phyloP scores from a whole-genome alignment of 768 basidiomycete genomes.

The Leccinum arenicola region DNA sequence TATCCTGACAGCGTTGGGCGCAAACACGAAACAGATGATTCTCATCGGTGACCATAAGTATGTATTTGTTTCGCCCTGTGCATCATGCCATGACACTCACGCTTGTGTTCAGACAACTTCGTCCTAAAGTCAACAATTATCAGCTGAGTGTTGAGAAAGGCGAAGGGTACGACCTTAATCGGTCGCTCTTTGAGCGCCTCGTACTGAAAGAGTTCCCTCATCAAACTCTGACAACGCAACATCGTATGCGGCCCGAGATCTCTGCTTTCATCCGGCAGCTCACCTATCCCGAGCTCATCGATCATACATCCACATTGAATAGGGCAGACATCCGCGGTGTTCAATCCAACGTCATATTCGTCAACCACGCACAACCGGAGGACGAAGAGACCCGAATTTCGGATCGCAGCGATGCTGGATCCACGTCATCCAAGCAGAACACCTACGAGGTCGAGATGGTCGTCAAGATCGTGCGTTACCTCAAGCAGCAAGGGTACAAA shows the following conservation, averaged over 20 bases:
- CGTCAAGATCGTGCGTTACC: constrained; percentile 61
- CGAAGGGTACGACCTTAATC: constrained; percentile 65
- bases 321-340: constrained; percentile 56
- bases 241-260: constrained; percentile 78
- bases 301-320: constrained; percentile 47
- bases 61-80: background rate
- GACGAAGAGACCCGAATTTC: constrained; percentile 41
- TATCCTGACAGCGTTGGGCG: constrained; percentile 55
- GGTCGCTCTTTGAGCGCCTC: constrained; percentile 68
- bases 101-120: constrained; percentile 50
- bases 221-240: constrained; percentile 51
- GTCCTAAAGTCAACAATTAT: constrained; percentile 71
- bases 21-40: constrained; percentile 50
- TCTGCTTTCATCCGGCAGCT: constrained; percentile 57
- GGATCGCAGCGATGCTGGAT: constrained; percentile 46
- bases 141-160: constrained; percentile 65
- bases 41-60: constrained; percentile 77
- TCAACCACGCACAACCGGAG: constrained; percentile 57
- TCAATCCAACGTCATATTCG: constrained; percentile 58
- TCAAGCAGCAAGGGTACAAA: constrained; percentile 67
- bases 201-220: constrained; percentile 64
- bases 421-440: constrained; percentile 61
- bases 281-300: constrained; percentile 67
- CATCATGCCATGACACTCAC: background rate
- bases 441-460: constrained; percentile 61